phyloP scores from a whole-genome alignment of 2,329 filamentous ascomycete genomes.

The Aspergillus thermomutatus region DNA sequence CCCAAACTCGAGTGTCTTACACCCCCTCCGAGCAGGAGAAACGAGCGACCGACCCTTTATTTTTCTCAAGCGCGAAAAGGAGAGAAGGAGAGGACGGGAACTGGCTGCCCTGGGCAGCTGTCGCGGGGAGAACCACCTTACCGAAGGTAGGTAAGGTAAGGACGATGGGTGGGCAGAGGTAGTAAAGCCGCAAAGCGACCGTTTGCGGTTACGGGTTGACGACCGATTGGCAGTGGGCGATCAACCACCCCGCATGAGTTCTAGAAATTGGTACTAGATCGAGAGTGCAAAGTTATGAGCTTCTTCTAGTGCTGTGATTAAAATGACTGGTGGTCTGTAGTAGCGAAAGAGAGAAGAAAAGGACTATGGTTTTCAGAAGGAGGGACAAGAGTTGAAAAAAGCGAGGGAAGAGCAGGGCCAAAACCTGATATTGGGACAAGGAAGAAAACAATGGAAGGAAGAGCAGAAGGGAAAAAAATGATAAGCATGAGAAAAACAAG shows the following conservation, averaged over 20 bases:
- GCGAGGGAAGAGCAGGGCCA: neutral
- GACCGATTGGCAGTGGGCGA: constrained; percentile 13
- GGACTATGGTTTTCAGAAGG: neutral
- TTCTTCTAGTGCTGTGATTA: neutral
- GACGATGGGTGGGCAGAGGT: neutral
- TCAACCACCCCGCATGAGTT: constrained; percentile 16
- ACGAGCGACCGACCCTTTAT: neutral
- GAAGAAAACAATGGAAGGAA: constrained; percentile 3
- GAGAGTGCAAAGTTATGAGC: neutral
- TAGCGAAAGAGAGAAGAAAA: constrained; percentile 4
- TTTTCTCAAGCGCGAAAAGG: neutral
- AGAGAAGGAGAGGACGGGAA: neutral
- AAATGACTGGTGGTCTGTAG: constrained; percentile 2
- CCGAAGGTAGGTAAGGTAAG: neutral
- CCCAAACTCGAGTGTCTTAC: neutral
- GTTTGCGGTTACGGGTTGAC: constrained; percentile 31
- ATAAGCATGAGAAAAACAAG: constrained; percentile 4
- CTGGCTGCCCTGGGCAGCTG: constrained; percentile 6
- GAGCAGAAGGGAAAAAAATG: neutral
- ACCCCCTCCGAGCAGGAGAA: neutral
- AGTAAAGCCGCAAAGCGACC: constrained; percentile 21
- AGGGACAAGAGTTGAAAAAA: constrained; percentile 5
- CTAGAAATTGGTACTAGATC: neutral
- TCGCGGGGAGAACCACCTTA: constrained; percentile 8
- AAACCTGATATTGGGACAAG: constrained; percentile 1